These are phyloP conservation scores for Gossypium anomalum DNA, from an alignment of 345 rosid genomes.

Conservation along the genomic window DNA sequence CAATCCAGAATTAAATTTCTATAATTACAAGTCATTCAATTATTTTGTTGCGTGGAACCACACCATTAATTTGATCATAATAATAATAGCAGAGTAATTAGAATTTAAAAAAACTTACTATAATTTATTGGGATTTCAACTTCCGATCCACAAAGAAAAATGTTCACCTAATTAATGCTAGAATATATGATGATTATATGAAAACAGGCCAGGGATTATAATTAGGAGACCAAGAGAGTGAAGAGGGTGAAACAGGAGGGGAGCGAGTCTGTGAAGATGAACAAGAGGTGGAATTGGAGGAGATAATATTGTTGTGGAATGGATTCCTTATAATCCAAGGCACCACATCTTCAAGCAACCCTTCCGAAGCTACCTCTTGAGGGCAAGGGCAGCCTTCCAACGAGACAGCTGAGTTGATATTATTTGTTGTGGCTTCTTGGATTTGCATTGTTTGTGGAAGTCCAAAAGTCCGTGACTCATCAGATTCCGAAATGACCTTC, in stretches of 20 bases:
- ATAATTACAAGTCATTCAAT: no score
- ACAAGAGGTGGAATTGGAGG: constrained; percentile 33
- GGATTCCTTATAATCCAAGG: constrained; percentile 54
- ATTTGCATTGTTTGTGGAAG: constrained; percentile 17
- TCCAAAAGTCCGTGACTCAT: constrained; percentile 24
- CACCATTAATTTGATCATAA: background rate
- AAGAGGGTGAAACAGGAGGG: constrained; percentile 46
- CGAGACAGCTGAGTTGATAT: background rate
- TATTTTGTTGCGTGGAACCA: no score
- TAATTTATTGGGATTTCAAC: background rate
- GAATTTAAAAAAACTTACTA: background rate
- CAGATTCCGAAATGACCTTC: constrained; percentile 7
- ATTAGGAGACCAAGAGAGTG: constrained; percentile 39
- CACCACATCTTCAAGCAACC: constrained; percentile 75
- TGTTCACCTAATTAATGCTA: background rate
- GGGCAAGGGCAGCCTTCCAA: background rate
- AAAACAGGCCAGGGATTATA: constrained; percentile 23
- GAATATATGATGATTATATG: constrained; percentile 20
- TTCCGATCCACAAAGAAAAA: background rate
- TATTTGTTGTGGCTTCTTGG: constrained; percentile 13
- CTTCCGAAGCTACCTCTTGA: constrained; percentile 21
- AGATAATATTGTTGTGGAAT: constrained; percentile 8
- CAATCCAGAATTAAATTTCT: no score
- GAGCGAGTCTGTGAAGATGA: constrained; percentile 40
- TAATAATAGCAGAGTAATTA: background rate